These are phyloP conservation scores for Hyaloperonospora brassicae DNA, from an alignment of 352 stramenopile genomes.

Conservation along the genomic window DNA sequence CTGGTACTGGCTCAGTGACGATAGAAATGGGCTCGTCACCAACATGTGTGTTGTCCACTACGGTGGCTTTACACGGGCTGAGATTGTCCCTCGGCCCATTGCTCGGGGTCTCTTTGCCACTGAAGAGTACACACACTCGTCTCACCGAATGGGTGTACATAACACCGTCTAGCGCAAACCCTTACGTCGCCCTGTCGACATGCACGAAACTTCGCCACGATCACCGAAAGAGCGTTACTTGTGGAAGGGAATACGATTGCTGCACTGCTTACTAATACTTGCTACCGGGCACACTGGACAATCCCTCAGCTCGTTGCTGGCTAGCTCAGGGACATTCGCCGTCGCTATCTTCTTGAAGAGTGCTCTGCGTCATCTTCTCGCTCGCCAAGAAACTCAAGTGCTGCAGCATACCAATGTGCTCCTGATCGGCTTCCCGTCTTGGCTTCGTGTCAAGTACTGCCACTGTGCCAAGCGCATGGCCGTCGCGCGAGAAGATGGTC, in stretches of 20 bases:
- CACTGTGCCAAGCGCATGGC: conserved; percentile 74
- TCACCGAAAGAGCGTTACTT: too few relatives aligned
- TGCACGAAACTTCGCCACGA: too few relatives aligned
- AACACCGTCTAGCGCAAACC: too few relatives aligned
- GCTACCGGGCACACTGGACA: conserved; percentile 14
- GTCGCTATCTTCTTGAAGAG: conserved; percentile 68
- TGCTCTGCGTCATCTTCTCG: conserved; percentile 84
- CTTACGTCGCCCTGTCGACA: too few relatives aligned
- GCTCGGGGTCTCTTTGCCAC: too few relatives aligned
- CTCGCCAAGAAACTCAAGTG: conserved; percentile 81
- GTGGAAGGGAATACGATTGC: background rate
- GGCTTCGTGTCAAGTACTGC: conserved; percentile 80
- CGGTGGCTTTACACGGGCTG: too few relatives aligned
- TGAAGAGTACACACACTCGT: too few relatives aligned
- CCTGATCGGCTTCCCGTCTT: conserved; percentile 64
- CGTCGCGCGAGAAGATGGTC: conserved; percentile 74
- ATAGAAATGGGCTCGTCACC: too few relatives aligned
- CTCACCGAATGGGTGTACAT: too few relatives aligned
- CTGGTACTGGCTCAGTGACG: too few relatives aligned
- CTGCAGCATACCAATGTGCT: conserved; percentile 84
- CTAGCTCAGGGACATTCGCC: conserved; percentile 61
- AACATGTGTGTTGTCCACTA: too few relatives aligned
- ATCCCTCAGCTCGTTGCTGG: conserved; percentile 15
- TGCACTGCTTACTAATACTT: conserved; percentile 18
- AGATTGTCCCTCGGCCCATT: too few relatives aligned